These are phyloP conservation scores for Amniculicola lignicola DNA, from an alignment of 495 filamentous ascomycete genomes.

Conservation along the genomic window DNA sequence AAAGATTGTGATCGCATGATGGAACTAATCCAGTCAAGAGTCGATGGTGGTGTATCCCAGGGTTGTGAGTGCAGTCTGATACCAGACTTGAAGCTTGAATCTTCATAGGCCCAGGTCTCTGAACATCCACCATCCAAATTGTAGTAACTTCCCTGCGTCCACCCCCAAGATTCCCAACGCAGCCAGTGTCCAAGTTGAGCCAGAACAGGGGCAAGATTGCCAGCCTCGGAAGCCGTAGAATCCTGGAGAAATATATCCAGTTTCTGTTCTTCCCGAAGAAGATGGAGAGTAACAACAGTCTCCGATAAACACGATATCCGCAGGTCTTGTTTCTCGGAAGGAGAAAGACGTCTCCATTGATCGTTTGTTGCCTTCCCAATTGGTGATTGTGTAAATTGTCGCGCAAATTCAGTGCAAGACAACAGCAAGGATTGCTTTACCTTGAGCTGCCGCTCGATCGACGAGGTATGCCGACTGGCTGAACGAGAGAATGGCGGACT, in stretches of 20 bases:
- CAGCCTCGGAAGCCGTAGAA: slow-evolving; percentile 49
- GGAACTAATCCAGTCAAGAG: slow-evolving; percentile 62
- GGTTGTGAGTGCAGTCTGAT: slow-evolving; percentile 49
- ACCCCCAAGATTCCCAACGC: slow-evolving; percentile 72
- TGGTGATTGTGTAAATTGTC: slow-evolving; percentile 26
- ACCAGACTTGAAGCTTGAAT: slow-evolving; percentile 33
- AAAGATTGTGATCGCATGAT: slow-evolving; percentile 31
- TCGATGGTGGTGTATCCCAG: slow-evolving; percentile 60
- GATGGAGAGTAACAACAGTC: slow-evolving; percentile 74
- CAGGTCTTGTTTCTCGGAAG: slow-evolving; percentile 47
- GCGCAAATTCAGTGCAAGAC: slow-evolving; percentile 16
- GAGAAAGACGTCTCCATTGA: slow-evolving; percentile 30
- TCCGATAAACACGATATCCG: slow-evolving; percentile 61
- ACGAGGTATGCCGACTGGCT: not conserved
- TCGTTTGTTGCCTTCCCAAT: slow-evolving; percentile 33
- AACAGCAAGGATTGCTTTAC: slow-evolving; percentile 16
- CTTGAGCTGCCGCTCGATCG: slow-evolving; percentile 11
- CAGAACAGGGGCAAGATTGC: slow-evolving; percentile 64
- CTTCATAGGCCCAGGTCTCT: slow-evolving; percentile 59
- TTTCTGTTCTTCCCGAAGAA: slow-evolving; percentile 84
- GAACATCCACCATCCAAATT: slow-evolving; percentile 65
- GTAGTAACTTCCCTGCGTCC: slow-evolving; percentile 57
- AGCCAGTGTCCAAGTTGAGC: slow-evolving; percentile 82
- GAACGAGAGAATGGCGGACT: slow-evolving; percentile 9
- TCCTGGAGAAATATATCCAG: slow-evolving; percentile 64